Base-by-base conservation (phyloP, 805 yeast species). In the Barnettozyma populi region DNA sequence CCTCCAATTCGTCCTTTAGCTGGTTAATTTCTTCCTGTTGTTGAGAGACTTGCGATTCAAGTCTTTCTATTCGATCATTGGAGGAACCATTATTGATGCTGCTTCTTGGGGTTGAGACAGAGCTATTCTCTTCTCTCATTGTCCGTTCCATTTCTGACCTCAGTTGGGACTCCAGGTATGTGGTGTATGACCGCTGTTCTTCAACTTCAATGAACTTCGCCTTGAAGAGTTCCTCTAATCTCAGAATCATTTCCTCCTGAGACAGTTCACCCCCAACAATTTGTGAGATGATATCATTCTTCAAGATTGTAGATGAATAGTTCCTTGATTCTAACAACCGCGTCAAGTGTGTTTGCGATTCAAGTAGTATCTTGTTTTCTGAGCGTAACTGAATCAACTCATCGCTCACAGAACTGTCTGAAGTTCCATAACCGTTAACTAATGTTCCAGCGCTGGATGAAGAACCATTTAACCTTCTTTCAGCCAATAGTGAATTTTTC, bases 1-100 rank as follows among this genome's bases (percentile, higher is more conserved):
- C 86, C 41, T 76, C 74, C 35, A 86, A 58, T 39, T 76, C 72
- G 43, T 79, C 83, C 56, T 76, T 75, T 54, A 90, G 69, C 44
- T 82, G 88, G 41, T 66, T 56, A 13, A 90, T 78, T 57, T 86
- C 92, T 42, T 81, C 87, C 48, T 78, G 82, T 54, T 82, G 83
- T 39, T 82, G 86, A 51, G 72, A 71, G 47, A 81, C 57, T 8
- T 79, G 40, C 7, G 47, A 36, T 18, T 63, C 64, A 24, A 59
- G 44, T 10, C 27, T 23, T 20, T 44, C 31, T 25, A 61, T 61
- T 7, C 39, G 36, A 5, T 50, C 54, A 29, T 45, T 44, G 9
- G 54, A 49, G 18, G 16, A 6, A 3, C 27, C 41, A 23, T 37
- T 37, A 16, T 20, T n/a, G 16, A 20, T 14, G 18, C 43, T 14